phyloP scores from a whole-genome alignment of 2,329 filamentous ascomycete genomes.

The Trichoderma endophyticum region DNA sequence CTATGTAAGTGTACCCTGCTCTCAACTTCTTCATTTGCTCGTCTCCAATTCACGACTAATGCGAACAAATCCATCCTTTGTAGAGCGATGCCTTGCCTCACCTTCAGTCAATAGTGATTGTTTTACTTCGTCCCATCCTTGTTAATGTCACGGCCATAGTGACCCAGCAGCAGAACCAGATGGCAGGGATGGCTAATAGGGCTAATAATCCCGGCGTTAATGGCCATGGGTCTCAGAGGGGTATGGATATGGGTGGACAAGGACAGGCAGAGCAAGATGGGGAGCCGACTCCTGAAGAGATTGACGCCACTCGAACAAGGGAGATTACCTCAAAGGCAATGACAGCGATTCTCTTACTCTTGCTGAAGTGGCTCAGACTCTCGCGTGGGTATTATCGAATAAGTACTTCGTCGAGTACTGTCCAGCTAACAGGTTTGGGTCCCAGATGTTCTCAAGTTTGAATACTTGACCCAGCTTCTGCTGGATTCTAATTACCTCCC shows the following conservation, averaged over 20 bases:
- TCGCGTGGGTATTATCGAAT: constrained; percentile 64
- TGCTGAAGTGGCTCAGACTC: constrained; percentile 94
- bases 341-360: constrained; percentile 80
- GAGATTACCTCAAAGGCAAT: constrained; percentile 91
- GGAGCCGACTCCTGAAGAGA: constrained; percentile 65
- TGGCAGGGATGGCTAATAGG: constrained; percentile 40
- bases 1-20: constrained; percentile 61
- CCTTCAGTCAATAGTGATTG: constrained; percentile 88
- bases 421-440: not conserved
- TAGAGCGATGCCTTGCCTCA: constrained; percentile 74
- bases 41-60: not conserved
- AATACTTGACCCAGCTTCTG: constrained; percentile 89
- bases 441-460: constrained; percentile 86
- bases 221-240: constrained; percentile 33
- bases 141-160: constrained; percentile 85
- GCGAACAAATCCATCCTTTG: constrained; percentile 28
- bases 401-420: not conserved
- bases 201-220: constrained; percentile 40
- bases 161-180: constrained; percentile 42
- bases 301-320: constrained; percentile 75
- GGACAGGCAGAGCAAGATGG: constrained; percentile 36
- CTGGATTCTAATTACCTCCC: constrained; percentile 95
- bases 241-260: constrained; percentile 33
- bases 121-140: constrained; percentile 83
- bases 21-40: too few species aligned